phyloP scores from a whole-genome alignment of 441 rosid species.

The Euphorbia schlechtendalii region DNA sequence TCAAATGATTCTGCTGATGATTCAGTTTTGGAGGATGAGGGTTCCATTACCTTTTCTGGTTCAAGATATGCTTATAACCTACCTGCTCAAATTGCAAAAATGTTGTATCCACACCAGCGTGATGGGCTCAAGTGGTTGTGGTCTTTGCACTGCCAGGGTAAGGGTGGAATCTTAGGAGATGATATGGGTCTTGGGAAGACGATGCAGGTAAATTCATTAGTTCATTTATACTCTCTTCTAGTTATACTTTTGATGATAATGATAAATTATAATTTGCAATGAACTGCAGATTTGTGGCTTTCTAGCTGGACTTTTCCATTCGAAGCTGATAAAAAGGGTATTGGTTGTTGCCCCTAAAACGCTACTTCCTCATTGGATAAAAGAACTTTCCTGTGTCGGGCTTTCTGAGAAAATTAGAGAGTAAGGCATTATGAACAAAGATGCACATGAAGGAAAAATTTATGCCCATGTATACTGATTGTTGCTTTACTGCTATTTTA shows the following conservation, averaged over 20 bases:
- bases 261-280: constrained; percentile 18
- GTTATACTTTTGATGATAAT: not conserved
- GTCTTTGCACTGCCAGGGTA: constrained; percentile 79
- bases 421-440: constrained; percentile 36
- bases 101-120: constrained; percentile 76
- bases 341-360: constrained; percentile 92
- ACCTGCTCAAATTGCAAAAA: constrained; percentile 51
- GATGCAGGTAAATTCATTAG: constrained; percentile 63
- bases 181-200: constrained; percentile 99
- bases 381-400: constrained; percentile 79
- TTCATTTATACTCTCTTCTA: constrained; percentile 10
- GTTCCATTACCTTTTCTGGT: constrained; percentile 45
- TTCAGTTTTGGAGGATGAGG: constrained; percentile 36
- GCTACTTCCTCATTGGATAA: constrained; percentile 88
- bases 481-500: constrained; percentile 21
- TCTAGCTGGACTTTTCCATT: constrained; percentile 83
- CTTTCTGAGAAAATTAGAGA: constrained; percentile 78
- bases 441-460: constrained; percentile 6
- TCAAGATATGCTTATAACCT: constrained; percentile 43
- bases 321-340: constrained; percentile 70
- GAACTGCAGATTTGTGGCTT: constrained; percentile 73
- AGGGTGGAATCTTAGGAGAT: constrained; percentile 96
- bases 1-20: constrained; percentile 29
- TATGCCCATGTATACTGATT: constrained; percentile 6
- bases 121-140: constrained; percentile 94